Evolutionary conservation across 768 basidiomycete species (phyloP).

Genomic region (Inosperma sp.): DNA sequence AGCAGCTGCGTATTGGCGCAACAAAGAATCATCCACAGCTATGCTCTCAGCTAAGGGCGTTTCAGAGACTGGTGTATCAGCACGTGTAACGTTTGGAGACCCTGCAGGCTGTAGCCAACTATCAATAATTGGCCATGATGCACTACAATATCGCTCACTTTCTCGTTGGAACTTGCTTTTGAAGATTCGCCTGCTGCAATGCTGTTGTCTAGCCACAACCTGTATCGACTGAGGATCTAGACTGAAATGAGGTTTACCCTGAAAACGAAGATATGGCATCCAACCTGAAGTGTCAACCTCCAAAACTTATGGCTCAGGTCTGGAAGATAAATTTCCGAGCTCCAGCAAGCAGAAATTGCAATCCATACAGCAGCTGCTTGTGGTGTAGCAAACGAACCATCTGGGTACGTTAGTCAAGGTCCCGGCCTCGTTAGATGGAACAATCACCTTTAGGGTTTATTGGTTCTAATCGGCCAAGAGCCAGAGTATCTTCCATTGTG

Average conservation of each 20-base stretch:
- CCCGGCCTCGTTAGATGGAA: not conserved
- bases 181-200: slow-evolving; percentile 42
- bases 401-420: slow-evolving; percentile 5
- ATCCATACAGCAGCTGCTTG: slow-evolving; percentile 69
- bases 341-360: slow-evolving; percentile 81
- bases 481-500: slow-evolving; percentile 66
- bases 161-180: slow-evolving; percentile 31
- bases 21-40: slow-evolving; percentile 56
- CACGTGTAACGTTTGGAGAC: slow-evolving; percentile 36
- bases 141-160: slow-evolving; percentile 14
- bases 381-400: slow-evolving; percentile 24
- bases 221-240: slow-evolving; percentile 78
- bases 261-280: slow-evolving; percentile 15
- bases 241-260: slow-evolving; percentile 1
- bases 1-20: slow-evolving; percentile 62
- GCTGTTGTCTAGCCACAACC: slow-evolving; percentile 65
- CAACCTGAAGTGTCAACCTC: slow-evolving; percentile 85
- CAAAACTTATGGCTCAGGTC: slow-evolving; percentile 84
- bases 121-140: not conserved
- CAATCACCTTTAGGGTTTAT: slow-evolving; percentile 38
- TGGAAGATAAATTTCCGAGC: slow-evolving; percentile 76
- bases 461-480: slow-evolving; percentile 38
- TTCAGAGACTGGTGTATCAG: slow-evolving; percentile 54
- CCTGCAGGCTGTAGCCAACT: slow-evolving; percentile 13
- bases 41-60: slow-evolving; percentile 48